A percentile compares a stretch with the other conserved stretches of the same genome.
Conservation (phyloP, 805 yeast genomes). For the Jamesozyma piceae region DNA sequence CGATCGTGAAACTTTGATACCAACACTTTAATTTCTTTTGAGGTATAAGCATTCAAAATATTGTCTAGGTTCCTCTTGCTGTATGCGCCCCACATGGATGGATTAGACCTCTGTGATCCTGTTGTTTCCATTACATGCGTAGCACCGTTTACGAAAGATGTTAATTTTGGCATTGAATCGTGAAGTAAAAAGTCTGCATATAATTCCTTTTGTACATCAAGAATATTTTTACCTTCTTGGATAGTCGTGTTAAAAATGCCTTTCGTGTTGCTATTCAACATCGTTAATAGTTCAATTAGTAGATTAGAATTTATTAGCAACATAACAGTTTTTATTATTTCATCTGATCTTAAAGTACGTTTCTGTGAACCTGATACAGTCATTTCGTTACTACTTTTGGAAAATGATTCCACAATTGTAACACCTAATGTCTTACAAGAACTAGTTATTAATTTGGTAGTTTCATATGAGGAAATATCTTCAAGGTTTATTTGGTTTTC, state of each 20-base stretch:
- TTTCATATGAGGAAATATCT: slow-evolving; percentile 3
- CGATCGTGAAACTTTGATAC: slow-evolving; percentile 47
- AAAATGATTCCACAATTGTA: slow-evolving; percentile 5
- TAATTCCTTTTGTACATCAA: slow-evolving; percentile 28
- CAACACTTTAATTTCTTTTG: slow-evolving; percentile 46
- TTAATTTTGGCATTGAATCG: slow-evolving; percentile 56
- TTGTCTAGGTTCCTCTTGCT: slow-evolving; percentile 50
- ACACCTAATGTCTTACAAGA: background rate
- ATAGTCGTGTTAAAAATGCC: slow-evolving; percentile 16
- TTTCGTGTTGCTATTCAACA: slow-evolving; percentile 12
- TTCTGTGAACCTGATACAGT: background rate
- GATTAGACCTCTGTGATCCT: slow-evolving; percentile 36
- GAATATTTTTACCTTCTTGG: slow-evolving; percentile 20
- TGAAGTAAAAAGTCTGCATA: slow-evolving; percentile 42
- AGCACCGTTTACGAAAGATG: slow-evolving; percentile 55
- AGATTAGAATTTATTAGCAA: slow-evolving; percentile 47
- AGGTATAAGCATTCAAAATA: slow-evolving; percentile 47
- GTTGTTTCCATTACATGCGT: slow-evolving; percentile 37
- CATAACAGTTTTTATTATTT: slow-evolving; percentile 36
- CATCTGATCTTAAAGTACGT: slow-evolving; percentile 4
- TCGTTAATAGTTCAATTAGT: slow-evolving; percentile 35
- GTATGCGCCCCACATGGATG: slow-evolving; percentile 54
- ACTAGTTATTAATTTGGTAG: slow-evolving; percentile 3
- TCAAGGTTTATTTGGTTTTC: slow-evolving; percentile 1
- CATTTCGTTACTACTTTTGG: background rate